Conservation (phyloP, 1,284 basidiomycete species). For the Austroboletus novae-zelandiae region DNA sequence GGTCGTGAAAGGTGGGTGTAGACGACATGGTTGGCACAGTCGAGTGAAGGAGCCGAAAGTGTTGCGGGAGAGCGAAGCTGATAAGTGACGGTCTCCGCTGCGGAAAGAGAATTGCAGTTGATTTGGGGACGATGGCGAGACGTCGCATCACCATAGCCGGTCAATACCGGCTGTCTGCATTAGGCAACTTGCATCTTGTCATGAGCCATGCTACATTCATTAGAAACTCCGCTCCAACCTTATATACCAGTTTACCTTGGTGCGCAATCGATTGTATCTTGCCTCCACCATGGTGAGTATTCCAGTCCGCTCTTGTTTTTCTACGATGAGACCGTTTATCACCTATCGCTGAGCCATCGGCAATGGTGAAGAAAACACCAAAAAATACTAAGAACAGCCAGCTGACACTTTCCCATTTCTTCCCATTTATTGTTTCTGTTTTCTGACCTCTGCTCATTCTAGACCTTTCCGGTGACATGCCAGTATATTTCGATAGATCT, state of each 20-base stretch:
- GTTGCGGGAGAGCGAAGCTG: slow-evolving; percentile 3
- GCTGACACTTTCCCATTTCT: slow-evolving; percentile 21
- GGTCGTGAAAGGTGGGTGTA: slow-evolving; percentile 49
- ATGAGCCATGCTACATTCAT: too few relatives aligned
- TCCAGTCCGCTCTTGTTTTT: background rate
- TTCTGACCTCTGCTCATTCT: slow-evolving; percentile 13
- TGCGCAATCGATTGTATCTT: too few relatives aligned
- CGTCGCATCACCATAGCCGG: slow-evolving; percentile 6
- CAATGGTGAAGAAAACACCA: slow-evolving; percentile 30
- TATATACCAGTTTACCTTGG: too few relatives aligned
- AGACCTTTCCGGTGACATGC: too few relatives aligned
- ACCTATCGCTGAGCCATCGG: slow-evolving; percentile 30
- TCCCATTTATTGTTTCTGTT: background rate
- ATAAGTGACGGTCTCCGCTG: background rate
- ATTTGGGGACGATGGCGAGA: slow-evolving; percentile 1
- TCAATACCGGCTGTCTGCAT: background rate
- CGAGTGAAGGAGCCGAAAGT: slow-evolving; percentile 11
- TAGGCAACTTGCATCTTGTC: too few relatives aligned
- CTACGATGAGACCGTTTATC: slow-evolving; percentile 25
- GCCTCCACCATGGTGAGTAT: background rate
- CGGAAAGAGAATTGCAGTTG: background rate
- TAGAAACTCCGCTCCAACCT: too few relatives aligned
- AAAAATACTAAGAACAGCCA: slow-evolving; percentile 34
- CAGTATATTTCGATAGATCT: too few relatives aligned
- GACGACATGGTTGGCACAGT: slow-evolving; percentile 28